phyloP scores from a whole-genome alignment of 2,329 filamentous ascomycete genomes.

The Diaporthe vaccinii region DNA sequence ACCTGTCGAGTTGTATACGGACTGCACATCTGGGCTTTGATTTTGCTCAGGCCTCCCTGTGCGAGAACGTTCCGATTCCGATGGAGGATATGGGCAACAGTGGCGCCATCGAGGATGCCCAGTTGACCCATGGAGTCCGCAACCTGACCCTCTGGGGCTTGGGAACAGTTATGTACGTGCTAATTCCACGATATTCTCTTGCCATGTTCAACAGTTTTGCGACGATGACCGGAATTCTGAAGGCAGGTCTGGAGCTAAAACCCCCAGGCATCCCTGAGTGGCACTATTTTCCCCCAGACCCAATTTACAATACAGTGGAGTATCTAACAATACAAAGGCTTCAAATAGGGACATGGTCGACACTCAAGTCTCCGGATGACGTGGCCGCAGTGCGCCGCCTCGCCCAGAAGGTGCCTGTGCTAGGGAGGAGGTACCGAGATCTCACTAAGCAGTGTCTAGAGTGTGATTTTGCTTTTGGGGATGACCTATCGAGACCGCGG shows the following conservation, averaged over 20 bases:
- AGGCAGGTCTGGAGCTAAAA: not conserved
- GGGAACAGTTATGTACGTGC: conserved; percentile 27
- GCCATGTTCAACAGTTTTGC: not conserved
- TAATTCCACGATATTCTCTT: not conserved
- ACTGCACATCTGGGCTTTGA: conserved; percentile 42
- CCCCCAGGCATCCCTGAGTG: not conserved
- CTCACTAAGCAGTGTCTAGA: conserved; percentile 39
- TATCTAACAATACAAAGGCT: not conserved
- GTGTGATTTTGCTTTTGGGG: conserved; percentile 40
- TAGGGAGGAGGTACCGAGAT: conserved; percentile 37
- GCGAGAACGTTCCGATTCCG: not conserved
- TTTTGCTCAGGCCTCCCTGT: conserved; percentile 19
- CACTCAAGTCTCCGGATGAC: conserved; percentile 29
- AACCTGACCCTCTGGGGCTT: conserved; percentile 41
- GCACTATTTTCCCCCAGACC: not conserved
- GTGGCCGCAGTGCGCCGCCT: conserved; percentile 30
- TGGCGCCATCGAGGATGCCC: conserved; percentile 41
- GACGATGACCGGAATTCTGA: not conserved
- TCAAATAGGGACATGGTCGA: conserved; percentile 38
- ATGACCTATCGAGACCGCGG: conserved; percentile 40
- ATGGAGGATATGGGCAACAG: conserved; percentile 30
- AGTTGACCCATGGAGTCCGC: conserved; percentile 38
- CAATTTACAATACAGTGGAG: accelerated
- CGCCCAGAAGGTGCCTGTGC: not conserved
- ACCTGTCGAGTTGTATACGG: conserved; percentile 38